phyloP scores from a whole-genome alignment of 164 flowering plant species.

The Berberis thunbergii region DNA sequence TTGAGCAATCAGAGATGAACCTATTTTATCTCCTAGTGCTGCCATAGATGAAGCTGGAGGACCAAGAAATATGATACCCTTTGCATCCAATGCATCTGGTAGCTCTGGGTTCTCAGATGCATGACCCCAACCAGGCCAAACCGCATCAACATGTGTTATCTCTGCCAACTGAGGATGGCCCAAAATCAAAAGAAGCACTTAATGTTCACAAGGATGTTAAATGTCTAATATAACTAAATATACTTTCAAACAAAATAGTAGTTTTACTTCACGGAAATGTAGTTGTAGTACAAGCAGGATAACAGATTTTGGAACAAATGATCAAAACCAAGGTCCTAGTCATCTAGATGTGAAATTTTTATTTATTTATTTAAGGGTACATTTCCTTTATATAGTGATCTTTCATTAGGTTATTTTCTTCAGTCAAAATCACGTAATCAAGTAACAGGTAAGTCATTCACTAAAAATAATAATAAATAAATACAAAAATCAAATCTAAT shows the following conservation, averaged over 20 bases:
- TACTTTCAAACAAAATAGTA: neutral
- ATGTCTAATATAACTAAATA: neutral
- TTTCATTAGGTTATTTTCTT: neutral
- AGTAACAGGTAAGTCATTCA: neutral
- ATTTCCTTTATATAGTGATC: too few species aligned
- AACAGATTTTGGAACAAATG: too few species aligned
- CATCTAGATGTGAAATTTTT: too few species aligned
- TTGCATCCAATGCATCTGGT: conserved; percentile 82
- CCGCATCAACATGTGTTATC: conserved; percentile 91
- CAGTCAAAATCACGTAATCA: neutral
- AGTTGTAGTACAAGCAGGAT: too few species aligned
- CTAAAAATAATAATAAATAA: neutral
- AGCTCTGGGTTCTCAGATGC: conserved; percentile 99
- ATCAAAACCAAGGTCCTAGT: too few species aligned
- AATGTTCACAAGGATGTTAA: neutral
- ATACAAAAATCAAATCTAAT: neutral
- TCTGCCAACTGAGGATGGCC: conserved; percentile 71
- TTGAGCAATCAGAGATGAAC: conserved; percentile 98
- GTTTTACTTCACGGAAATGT: too few species aligned
- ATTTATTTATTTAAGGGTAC: too few species aligned
- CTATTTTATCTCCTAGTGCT: conserved; percentile 98
- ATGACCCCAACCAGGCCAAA: conserved; percentile 99
- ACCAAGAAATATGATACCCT: conserved; percentile 86
- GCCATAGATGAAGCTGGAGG: conserved; percentile 93
- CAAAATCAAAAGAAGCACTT: neutral